phyloP scores from a whole-genome alignment of 495 filamentous ascomycete genomes.

The Penicillium herquei region DNA sequence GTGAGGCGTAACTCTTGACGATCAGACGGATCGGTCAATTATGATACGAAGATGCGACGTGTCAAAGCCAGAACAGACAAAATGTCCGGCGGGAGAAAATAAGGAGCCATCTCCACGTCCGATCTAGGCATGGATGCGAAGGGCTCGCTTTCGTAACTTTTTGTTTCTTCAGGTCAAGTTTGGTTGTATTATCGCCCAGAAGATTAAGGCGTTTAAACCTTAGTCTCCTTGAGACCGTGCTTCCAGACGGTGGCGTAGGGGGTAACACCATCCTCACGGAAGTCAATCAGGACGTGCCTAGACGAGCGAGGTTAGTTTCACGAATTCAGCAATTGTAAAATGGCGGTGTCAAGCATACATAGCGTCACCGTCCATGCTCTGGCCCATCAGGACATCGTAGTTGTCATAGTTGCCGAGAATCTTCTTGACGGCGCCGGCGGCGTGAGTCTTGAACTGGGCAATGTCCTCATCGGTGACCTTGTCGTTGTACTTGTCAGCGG shows the following conservation, averaged over 20 bases:
- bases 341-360: conserved; percentile 54
- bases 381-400: conserved; percentile 90
- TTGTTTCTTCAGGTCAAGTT: conserved; percentile 32
- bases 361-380: conserved; percentile 86
- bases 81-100: conserved; percentile 15
- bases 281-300: conserved; percentile 93
- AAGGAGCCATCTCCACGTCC: conserved; percentile 13
- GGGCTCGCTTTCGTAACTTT: conserved; percentile 21
- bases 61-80: conserved; percentile 24
- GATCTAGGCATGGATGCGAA: conserved; percentile 20
- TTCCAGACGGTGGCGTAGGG: conserved; percentile 93
- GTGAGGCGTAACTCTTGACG: conserved; percentile 45
- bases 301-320: not conserved
- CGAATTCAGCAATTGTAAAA: not conserved
- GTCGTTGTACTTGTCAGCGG: conserved; percentile 24
- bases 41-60: conserved; percentile 34
- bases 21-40: conserved; percentile 31
- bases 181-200: conserved; percentile 23
- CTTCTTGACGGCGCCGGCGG: conserved; percentile 70
- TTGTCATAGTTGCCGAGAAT: conserved; percentile 84
- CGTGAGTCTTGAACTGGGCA: conserved; percentile 73
- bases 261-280: conserved; percentile 92
- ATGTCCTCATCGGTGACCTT: conserved; percentile 62
- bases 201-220: conserved; percentile 67
- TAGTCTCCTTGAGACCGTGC: conserved; percentile 84